phyloP scores from a whole-genome alignment of 1,284 basidiomycete species.

The Irpex rosettiformis region DNA sequence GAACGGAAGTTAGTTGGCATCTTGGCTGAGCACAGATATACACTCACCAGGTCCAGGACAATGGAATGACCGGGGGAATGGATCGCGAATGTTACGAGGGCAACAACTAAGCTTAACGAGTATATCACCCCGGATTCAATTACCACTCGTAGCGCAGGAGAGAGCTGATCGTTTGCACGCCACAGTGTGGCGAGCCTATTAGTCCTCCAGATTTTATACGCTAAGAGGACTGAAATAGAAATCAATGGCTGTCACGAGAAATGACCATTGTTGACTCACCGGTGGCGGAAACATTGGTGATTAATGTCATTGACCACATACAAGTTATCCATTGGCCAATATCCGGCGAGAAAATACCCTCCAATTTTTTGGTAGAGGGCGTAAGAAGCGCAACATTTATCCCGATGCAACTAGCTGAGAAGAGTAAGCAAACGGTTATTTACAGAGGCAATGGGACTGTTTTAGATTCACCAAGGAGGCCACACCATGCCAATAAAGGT shows the following conservation, averaged over 20 bases:
- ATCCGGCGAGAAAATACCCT: constrained; percentile 20
- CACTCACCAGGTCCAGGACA: constrained; percentile 30
- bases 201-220: constrained; percentile 26
- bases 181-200: constrained; percentile 20
- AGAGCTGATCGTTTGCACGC: constrained; percentile 18
- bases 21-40: neutral
- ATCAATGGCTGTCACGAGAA: neutral
- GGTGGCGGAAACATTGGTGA: constrained; percentile 29
- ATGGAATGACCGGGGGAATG: constrained; percentile 30
- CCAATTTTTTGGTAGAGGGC: constrained; percentile 11
- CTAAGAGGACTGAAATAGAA: constrained; percentile 22
- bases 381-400: constrained; percentile 16
- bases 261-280: constrained; percentile 18
- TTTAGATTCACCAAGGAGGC: constrained; percentile 18
- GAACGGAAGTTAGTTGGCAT: neutral
- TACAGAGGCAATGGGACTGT: neutral
- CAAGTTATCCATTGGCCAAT: constrained; percentile 29
- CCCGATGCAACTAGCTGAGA: neutral
- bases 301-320: constrained; percentile 27
- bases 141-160: constrained; percentile 27
- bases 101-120: constrained; percentile 30
- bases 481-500: constrained; percentile 24
- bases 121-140: constrained; percentile 34
- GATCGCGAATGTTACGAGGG: constrained; percentile 30
- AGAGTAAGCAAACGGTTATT: neutral